Conservation (phyloP, 768 basidiomycete genomes). For the Lanmaoa rubissima region DNA sequence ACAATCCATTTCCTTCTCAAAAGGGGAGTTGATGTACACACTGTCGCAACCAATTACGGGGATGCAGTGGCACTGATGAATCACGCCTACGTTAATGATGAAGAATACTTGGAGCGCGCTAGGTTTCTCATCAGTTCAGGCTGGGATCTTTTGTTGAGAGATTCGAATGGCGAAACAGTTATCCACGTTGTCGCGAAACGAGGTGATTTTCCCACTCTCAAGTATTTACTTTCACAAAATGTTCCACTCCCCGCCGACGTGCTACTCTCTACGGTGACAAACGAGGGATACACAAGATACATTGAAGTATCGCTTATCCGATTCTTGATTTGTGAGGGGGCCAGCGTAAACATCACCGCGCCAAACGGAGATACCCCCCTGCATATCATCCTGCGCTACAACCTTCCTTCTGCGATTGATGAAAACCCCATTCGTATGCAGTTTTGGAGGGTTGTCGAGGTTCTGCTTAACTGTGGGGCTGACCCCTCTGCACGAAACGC, state of each 20-base stretch:
- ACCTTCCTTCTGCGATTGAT: background rate
- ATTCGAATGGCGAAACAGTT: background rate
- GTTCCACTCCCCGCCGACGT: background rate
- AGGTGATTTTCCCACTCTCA: background rate
- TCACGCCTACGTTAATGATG: background rate
- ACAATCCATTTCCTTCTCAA: background rate
- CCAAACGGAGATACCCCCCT: background rate
- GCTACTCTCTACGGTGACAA: background rate
- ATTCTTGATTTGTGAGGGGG: background rate
- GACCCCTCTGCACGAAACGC: background rate
- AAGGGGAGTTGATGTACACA: background rate
- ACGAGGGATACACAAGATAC: background rate
- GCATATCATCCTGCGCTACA: background rate
- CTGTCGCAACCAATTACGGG: background rate
- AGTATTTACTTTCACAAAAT: background rate
- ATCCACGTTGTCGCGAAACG: background rate
- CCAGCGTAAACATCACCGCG: background rate
- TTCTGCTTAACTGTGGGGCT: background rate
- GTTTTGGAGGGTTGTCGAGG: background rate
- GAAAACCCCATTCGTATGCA: too few species aligned
- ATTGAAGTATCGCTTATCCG: background rate
- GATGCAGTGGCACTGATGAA: background rate
- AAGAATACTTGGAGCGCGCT: background rate
- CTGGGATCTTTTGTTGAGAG: background rate
- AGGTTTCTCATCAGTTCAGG: background rate